Evolutionary conservation across 148 eudicot genomes (phyloP).

Genomic region (Linanthus parryae): DNA sequence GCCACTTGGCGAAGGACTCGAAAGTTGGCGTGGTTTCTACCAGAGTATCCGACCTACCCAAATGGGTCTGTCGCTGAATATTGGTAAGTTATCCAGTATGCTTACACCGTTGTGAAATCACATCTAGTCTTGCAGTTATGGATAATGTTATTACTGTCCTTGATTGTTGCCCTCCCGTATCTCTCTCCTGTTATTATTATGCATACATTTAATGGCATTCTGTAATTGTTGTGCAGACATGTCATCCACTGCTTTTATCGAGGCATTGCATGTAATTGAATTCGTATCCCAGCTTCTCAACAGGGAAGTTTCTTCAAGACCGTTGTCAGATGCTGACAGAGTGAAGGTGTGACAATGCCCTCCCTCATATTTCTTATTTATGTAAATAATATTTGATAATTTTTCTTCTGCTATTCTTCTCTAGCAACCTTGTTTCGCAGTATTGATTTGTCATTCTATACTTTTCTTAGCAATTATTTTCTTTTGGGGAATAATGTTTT

Average conservation of each 20-base stretch:
- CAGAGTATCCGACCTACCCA: slow-evolving; percentile 88
- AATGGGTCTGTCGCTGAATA: slow-evolving; percentile 81
- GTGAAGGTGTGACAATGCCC: too few relatives aligned
- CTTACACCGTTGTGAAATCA: not conserved
- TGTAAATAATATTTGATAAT: too few relatives aligned
- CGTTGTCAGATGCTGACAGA: slow-evolving; percentile 72
- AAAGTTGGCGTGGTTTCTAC: slow-evolving; percentile 87
- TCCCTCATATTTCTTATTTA: too few relatives aligned
- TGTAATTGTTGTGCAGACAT: slow-evolving; percentile 41
- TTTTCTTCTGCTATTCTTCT: too few relatives aligned
- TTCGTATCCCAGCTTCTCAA: slow-evolving; percentile 55
- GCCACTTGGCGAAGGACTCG: slow-evolving; percentile 66
- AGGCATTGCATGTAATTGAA: slow-evolving; percentile 64
- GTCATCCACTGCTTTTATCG: slow-evolving; percentile 82
- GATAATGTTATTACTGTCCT: not conserved
- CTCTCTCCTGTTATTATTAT: not conserved
- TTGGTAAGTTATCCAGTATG: slow-evolving; percentile 25
- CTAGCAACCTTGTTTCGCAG: too few relatives aligned
- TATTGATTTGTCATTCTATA: too few relatives aligned
- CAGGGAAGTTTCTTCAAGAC: slow-evolving; percentile 53
- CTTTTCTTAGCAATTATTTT: not conserved
- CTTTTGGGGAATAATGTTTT: too few relatives aligned
- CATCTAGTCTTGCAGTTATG: not conserved
- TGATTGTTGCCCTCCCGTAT: not conserved
- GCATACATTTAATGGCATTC: not conserved